phyloP scores from a whole-genome alignment of 2,329 filamentous ascomycete species.

The Hypoxylon sp. region DNA sequence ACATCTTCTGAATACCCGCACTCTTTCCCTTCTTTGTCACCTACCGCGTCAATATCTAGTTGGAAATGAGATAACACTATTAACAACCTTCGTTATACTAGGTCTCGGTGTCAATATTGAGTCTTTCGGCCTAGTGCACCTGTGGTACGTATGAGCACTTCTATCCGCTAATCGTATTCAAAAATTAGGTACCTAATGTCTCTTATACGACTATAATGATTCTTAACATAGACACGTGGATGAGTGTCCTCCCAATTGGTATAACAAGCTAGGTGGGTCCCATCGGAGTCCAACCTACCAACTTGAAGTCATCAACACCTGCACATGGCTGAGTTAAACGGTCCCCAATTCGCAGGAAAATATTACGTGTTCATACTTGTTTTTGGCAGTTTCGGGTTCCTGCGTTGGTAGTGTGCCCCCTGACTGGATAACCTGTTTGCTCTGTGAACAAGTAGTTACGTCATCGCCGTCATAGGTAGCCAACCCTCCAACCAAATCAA shows the following conservation, averaged over 20 bases:
- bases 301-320: background rate
- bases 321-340: no score
- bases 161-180: background rate
- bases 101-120: background rate
- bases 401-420: background rate
- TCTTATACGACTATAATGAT: background rate
- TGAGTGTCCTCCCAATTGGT: background rate
- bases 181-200: background rate
- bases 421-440: constrained; percentile 12
- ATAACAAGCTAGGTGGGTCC: background rate
- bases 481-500: constrained; percentile 18
- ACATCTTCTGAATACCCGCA: background rate
- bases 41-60: no score
- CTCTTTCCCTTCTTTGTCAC: background rate
- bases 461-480: constrained; percentile 31
- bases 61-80: no score
- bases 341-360: background rate
- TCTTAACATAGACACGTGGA: background rate
- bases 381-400: background rate
- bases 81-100: no score
- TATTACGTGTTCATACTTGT: background rate
- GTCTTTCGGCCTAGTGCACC: background rate
- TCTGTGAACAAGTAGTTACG: constrained; percentile 13
- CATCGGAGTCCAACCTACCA: background rate
- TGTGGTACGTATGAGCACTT: background rate